These are phyloP conservation scores for Verticillium longisporum DNA, from an alignment of 2,329 filamentous ascomycete species.

Conservation along the genomic window DNA sequence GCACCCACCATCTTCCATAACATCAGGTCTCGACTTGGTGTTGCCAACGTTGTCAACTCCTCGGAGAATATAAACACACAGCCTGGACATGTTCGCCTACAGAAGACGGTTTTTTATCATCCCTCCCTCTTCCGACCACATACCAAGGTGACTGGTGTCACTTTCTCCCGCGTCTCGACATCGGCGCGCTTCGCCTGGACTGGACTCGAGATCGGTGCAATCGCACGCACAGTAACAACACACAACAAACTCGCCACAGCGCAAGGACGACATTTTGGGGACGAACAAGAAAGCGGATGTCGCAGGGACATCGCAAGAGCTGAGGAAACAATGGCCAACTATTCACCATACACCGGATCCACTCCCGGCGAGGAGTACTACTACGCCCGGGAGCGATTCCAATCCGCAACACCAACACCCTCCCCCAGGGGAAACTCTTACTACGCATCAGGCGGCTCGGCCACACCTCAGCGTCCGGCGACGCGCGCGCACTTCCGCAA, in stretches of 20 bases:
- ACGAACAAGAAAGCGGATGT: conserved; percentile 15
- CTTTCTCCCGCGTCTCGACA: conserved; percentile 39
- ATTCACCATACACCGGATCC: conserved; percentile 36
- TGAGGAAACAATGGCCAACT: conserved; percentile 27
- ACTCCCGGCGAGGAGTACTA: conserved; percentile 45
- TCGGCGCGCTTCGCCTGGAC: conserved; percentile 31
- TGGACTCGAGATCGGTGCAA: not conserved
- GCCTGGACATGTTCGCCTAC: conserved; percentile 47
- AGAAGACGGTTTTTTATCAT: conserved; percentile 46
- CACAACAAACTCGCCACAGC: conserved; percentile 2
- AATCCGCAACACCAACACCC: conserved; percentile 49
- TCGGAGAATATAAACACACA: conserved; percentile 28
- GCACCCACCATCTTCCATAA: conserved; percentile 20
- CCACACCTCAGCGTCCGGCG: conserved; percentile 45
- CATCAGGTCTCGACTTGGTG: conserved; percentile 15
- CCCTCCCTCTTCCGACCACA: conserved; percentile 53
- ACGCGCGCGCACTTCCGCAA: conserved; percentile 45
- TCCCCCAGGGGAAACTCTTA: conserved; percentile 46
- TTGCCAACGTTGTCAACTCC: conserved; percentile 8
- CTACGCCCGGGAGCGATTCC: conserved; percentile 42
- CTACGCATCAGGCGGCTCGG: conserved; percentile 23
- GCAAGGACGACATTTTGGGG: not conserved
- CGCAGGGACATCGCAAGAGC: conserved; percentile 24
- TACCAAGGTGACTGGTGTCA: conserved; percentile 54
- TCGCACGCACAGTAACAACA: conserved; percentile 3